Percentiles rank a stretch among this genome's conserved stretches.
phyloP scores from a whole-genome alignment of 768 basidiomycete genomes.

The Stropharia rugosoannulata region DNA sequence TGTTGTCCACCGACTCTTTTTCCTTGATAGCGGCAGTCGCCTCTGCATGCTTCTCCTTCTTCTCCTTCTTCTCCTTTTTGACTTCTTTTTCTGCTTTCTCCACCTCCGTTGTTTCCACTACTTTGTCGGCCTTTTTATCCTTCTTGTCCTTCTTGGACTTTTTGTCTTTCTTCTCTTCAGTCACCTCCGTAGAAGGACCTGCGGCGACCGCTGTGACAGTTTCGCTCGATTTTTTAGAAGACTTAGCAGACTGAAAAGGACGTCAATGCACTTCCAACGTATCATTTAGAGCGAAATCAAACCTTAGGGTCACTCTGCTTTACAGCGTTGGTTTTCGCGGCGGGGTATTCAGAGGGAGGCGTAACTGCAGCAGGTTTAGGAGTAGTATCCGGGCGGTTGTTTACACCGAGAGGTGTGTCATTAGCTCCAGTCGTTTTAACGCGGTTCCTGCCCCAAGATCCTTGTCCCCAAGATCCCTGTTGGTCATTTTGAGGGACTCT shows the following conservation, averaged over 20 bases:
- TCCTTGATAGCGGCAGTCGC: slow-evolving; percentile 5
- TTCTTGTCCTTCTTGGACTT: slow-evolving; percentile 19
- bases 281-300: too few relatives aligned
- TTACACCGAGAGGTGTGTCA: slow-evolving; percentile 67
- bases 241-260: not conserved
- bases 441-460: slow-evolving; percentile 13
- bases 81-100: slow-evolving; percentile 19
- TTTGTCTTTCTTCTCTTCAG: slow-evolving; percentile 10
- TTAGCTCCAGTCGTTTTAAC: slow-evolving; percentile 59
- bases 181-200: not conserved
- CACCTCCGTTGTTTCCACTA: slow-evolving; percentile 12
- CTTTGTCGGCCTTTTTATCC: slow-evolving; percentile 15
- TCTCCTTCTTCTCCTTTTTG: slow-evolving; percentile 18
- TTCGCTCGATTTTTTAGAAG: not conserved
- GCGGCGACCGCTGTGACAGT: not conserved
- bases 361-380: not conserved
- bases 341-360: slow-evolving; percentile 6
- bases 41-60: slow-evolving; percentile 15
- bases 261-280: not conserved
- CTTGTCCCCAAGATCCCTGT: slow-evolving; percentile 32
- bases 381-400: slow-evolving; percentile 30
- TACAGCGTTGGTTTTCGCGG: slow-evolving; percentile 1
- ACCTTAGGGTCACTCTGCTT: slow-evolving; percentile 5
- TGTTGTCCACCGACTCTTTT: slow-evolving; percentile 18
- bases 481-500: slow-evolving; percentile 27